Evolutionary conservation across 2,329 filamentous ascomycete species (phyloP), one percentile per base, ranked within the genome.

Genomic region (Capronia americana): DNA sequence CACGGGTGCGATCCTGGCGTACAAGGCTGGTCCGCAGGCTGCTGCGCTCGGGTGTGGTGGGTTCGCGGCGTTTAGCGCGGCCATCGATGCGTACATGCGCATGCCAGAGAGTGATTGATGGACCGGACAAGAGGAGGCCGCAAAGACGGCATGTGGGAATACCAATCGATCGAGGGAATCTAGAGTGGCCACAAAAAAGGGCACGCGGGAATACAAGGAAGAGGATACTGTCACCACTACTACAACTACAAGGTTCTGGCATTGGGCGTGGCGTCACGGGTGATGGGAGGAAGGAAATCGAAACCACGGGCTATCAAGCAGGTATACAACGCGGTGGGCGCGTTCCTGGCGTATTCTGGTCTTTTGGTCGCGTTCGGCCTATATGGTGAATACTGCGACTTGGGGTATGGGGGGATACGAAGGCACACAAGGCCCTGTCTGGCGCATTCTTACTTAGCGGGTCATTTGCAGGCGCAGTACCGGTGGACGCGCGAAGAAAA

Each of bases 51-150:
- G 95, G 0, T 98, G 94, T 78, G 91, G 88, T 12, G 95, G 94
- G 0, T 99, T 99, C 79, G 95, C 95, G 64, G 93, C 92, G 0
- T 98, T 98, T 74, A 92, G 88, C 77, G 88, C 91, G 14, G 94
- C 93, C 0, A 97, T 98, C 77, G 94, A 98, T 84, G 88, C 88
- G 41, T 97, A 92, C 77, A 92, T 97, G 92, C 82, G 91, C 73
- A 90, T 90, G 84, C 90, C 91, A 11, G 75, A 75, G 65, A 71
- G 87, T 82, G 77, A 87, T 89, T 57, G 55, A 44, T 44, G n/a
- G n/a, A n/a, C n/a, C 17, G 64, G 58, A 54, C 3, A 4, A 41
- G 34, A 30, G 14, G 17, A 3, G 6, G 38, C 17, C 6, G 7
- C 1, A n/a, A 44, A 44, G 14, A 38, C 17, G 34, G 34, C 12